Evolutionary conservation across 495 filamentous ascomycete species (phyloP), one percentile per base, ranked within the genome.

Genomic region (Hypomontagnella monticulosa): DNA sequence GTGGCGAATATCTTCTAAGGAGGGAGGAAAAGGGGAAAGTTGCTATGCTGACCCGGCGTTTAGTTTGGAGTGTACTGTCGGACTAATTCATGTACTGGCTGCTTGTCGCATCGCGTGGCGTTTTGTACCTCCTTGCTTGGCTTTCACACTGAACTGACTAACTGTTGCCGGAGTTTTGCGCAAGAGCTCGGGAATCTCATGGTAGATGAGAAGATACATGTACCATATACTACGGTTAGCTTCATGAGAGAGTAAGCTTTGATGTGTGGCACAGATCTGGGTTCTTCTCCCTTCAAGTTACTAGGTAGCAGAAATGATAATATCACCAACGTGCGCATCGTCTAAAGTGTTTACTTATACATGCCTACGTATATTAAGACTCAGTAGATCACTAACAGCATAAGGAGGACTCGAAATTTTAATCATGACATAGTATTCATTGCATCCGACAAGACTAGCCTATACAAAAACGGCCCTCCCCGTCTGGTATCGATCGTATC

Each of bases 1-100:
- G 85, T 88, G 56, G 73, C 82, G n/a, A 80, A 83, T 41, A 80
- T 87, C 34, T 74, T 77, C 43, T 83, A 76, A 53, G 32, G 38
- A 1, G 16, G 4, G 14, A 68, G 50, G 19, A 2, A 33, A 15
- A 56, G 18, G n/a, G n/a, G n/a, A n/a, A n/a, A n/a, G n/a, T n/a
- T n/a, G n/a, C n/a, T n/a, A n/a, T n/a, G n/a, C n/a, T 46, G 11
- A 27, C 6, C 43, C 10, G 18, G 12, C 20, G 27, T 8, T 23
- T 12, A 16, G 4, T 10, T 3, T 42, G 3, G 18, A n/a, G 50
- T 11, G 11, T 6, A 32, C 12, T 2, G 42, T 42, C 32, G 8
- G 9, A 41, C 19, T 32, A 27, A 8, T 33, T 36, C n/a, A 10
- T 1, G 15, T 12, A 27, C 16, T 37, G 16, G 18, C 15, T 7